Evolutionary conservation across 2,329 filamentous ascomycete species (phyloP), one percentile per base, ranked within the genome.

Genomic region (Xylariaceae sp.): DNA sequence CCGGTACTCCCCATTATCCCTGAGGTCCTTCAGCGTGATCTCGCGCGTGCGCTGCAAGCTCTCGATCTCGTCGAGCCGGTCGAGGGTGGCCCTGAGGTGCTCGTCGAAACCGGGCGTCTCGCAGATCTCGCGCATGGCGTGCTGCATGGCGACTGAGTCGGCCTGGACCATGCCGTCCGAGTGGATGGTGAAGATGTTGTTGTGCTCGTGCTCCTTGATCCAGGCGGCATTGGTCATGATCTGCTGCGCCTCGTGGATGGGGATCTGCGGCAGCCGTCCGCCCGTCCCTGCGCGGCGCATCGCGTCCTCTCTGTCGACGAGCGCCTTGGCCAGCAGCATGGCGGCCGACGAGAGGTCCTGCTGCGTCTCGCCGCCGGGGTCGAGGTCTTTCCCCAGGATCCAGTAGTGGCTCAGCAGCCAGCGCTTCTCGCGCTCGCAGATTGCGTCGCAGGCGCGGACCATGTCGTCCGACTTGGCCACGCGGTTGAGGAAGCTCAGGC

Each of bases 331-430:
- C 2, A 98, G 74, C 15, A 94, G 85, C 85, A 97, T 95, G 27
- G 92, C 88, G 9, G 88, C 89, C 9, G 88, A 86, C 77, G 88
- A 44, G 7, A 24, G 95, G 62, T 97, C 96, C 59, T 97, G 88
- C 62, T 96, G 86, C 57, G 96, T 88, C 83, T 97, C 97, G 51
- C 96, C 92, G 59, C 98, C 92, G 63, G 97, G 92, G 52, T 97
- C 92, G 82, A 84, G 88, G 47, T 82, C 80, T 44, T 66, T 69
- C 13, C 85, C 85, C 2, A 89, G 70, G 38, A 88, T 85, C 69
- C 83, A 84, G 59, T 83, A 88, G 57, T 84, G 80, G 62, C 86
- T 88, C 14, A 88, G 63, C 51, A 88, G 82, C 85, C 85, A 89
- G 1, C 78, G 82, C 59, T 85, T 85, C 57, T 89, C 85, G 28